Conservation (phyloP, 2,329 filamentous ascomycete species). For the Aschersonia sp. region DNA sequence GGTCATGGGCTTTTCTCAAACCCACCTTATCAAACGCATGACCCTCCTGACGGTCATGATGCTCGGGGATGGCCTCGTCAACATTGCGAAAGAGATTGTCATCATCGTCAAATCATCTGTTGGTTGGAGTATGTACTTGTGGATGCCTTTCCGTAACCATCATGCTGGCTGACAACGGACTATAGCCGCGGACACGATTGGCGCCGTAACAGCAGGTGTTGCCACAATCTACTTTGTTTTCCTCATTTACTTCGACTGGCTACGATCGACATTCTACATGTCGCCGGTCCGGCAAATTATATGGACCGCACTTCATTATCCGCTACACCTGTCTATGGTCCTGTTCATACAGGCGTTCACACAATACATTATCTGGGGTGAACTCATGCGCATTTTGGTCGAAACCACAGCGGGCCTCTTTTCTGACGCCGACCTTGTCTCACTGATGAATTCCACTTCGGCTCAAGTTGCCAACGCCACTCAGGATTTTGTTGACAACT, state of each 20-base stretch:
- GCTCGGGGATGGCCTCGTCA: slow-evolving; percentile 50
- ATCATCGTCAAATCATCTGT: slow-evolving; percentile 28
- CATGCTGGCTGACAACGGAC: neutral
- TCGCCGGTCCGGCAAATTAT: slow-evolving; percentile 42
- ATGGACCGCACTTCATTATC: slow-evolving; percentile 44
- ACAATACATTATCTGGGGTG: slow-evolving; percentile 36
- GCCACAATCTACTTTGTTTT: slow-evolving; percentile 31
- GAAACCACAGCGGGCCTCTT: slow-evolving; percentile 6
- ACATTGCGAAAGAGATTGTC: slow-evolving; percentile 36
- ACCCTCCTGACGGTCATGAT: slow-evolving; percentile 50
- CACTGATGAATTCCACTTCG: neutral
- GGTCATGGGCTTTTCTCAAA: slow-evolving; percentile 45
- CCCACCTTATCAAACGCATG: slow-evolving; percentile 49
- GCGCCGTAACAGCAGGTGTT: slow-evolving; percentile 22
- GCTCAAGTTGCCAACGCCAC: slow-evolving; percentile 2
- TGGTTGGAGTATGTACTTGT: slow-evolving; percentile 20
- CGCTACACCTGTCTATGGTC: slow-evolving; percentile 47
- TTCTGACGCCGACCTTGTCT: slow-evolving; percentile 3
- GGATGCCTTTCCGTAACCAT: neutral
- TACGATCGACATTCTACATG: slow-evolving; percentile 43
- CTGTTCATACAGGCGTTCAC: slow-evolving; percentile 49
- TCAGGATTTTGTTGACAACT: slow-evolving; percentile 6
- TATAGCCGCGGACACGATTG: slow-evolving; percentile 22
- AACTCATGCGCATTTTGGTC: slow-evolving; percentile 18
- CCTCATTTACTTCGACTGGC: slow-evolving; percentile 43